Percentiles rank a stretch among this genome's conserved stretches.
These are phyloP conservation scores for Stylosanthes scabra DNA, from an alignment of 331 rosid genomes.

Conservation along the genomic window DNA sequence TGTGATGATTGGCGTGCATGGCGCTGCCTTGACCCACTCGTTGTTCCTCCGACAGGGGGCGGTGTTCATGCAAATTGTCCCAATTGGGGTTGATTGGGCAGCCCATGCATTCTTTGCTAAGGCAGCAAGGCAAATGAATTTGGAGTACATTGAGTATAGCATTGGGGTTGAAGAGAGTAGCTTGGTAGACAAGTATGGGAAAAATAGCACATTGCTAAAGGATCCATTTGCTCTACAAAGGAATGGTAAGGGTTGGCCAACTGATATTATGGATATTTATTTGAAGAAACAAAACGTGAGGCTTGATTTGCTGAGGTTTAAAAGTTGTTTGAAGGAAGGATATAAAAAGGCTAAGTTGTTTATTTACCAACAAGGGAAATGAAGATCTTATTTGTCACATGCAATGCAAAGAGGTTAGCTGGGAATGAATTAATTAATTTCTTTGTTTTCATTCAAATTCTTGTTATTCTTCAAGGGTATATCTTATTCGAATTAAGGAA, in stretches of 20 bases:
- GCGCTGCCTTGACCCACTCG: conserved; percentile 52
- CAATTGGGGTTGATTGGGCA: conserved; percentile 49
- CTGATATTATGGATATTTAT: conserved; percentile 34
- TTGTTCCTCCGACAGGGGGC: conserved; percentile 52
- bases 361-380: conserved; percentile 19
- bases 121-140: conserved; percentile 4
- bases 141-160: conserved; percentile 28
- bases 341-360: conserved; percentile 31
- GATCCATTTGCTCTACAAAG: conserved; percentile 28
- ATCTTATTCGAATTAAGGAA: too few relatives aligned
- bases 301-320: conserved; percentile 32
- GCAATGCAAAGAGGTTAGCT: too few relatives aligned
- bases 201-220: conserved; percentile 40
- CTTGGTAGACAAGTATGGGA: conserved; percentile 21
- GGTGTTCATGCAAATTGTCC: conserved; percentile 56
- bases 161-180: conserved; percentile 29
- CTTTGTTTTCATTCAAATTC: too few relatives aligned
- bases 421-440: too few relatives aligned
- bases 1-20: conserved; percentile 59
- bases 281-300: conserved; percentile 37
- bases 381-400: neutral
- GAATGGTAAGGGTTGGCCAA: neutral
- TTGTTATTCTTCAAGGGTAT: too few relatives aligned
- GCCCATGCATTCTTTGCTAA: conserved; percentile 37
- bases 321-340: conserved; percentile 1